phyloP scores from a whole-genome alignment of 2,329 filamentous ascomycete species.

The Penicillium sp. region DNA sequence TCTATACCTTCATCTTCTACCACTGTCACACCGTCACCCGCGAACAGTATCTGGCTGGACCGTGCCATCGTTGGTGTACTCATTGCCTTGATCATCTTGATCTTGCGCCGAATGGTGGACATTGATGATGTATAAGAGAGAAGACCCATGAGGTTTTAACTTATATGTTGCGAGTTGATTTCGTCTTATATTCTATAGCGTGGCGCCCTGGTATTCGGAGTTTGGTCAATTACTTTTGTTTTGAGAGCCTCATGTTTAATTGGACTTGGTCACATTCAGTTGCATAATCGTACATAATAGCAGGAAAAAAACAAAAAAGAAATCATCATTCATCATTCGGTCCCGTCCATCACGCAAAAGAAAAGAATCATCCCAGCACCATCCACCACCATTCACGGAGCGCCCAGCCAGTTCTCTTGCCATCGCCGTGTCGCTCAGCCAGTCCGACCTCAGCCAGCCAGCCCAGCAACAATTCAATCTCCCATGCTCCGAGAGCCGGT shows the following conservation, averaged over 20 bases:
- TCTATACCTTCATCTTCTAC: slow-evolving; percentile 1
- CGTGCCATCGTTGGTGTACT: slow-evolving; percentile 69
- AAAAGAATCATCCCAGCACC: slow-evolving; percentile 12
- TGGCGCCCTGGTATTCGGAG: too few species aligned
- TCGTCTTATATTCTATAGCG: too few species aligned
- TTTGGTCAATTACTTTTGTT: too few species aligned
- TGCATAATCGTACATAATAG: too few species aligned
- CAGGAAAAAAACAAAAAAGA: too few species aligned
- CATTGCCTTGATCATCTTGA: slow-evolving; percentile 63
- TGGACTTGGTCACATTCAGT: too few species aligned
- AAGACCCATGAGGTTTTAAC: too few species aligned
- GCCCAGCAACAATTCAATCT: slow-evolving; percentile 36
- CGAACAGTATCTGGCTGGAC: slow-evolving; percentile 65
- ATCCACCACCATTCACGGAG: slow-evolving; percentile 42
- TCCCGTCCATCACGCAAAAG: too few species aligned
- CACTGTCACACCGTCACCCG: slow-evolving; percentile 40
- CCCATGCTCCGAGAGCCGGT: slow-evolving; percentile 40
- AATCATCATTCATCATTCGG: too few species aligned
- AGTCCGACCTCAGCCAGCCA: slow-evolving; percentile 35
- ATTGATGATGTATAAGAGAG: slow-evolving; percentile 23
- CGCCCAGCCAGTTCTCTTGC: slow-evolving; percentile 25
- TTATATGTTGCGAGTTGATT: too few species aligned
- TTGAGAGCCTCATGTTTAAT: too few species aligned
- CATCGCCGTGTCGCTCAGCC: slow-evolving; percentile 9
- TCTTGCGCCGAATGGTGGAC: slow-evolving; percentile 48